A percentile compares a stretch with the other conserved stretches of the same genome.
Conservation (phyloP, 1,284 basidiomycete genomes). For the Coniferiporia weirii region DNA sequence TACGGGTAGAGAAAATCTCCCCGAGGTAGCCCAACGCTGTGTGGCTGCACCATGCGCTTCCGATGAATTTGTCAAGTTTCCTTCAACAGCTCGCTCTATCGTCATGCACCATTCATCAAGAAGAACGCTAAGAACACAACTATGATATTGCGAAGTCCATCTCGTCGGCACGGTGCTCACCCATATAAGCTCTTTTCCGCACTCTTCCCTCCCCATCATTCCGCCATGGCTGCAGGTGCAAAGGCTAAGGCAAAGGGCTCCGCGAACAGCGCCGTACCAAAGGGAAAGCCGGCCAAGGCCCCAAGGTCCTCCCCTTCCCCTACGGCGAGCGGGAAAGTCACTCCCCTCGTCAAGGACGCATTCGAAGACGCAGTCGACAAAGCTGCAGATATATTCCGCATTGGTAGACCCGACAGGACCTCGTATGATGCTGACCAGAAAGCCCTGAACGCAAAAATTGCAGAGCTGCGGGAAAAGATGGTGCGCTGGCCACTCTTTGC, state of each 20-base stretch:
- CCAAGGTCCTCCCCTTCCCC: constrained; percentile 29
- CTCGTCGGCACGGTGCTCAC: too few species aligned
- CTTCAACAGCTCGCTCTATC: too few species aligned
- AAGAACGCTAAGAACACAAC: too few species aligned
- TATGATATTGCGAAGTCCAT: too few species aligned
- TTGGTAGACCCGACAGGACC: constrained; percentile 74
- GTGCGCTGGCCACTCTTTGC: constrained; percentile 44
- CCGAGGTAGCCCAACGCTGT: too few species aligned
- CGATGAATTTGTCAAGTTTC: too few species aligned
- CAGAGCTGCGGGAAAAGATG: constrained; percentile 70
- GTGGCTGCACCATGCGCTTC: too few species aligned
- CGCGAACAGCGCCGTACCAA: constrained; percentile 36
- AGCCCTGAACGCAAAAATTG: constrained; percentile 78
- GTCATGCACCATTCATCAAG: too few species aligned
- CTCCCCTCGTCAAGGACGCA: too few species aligned
- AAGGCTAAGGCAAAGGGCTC: constrained; percentile 41
- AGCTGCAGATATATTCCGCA: constrained; percentile 30
- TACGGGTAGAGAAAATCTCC: too few species aligned
- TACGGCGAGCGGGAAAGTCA: constrained; percentile 41
- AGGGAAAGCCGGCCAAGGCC: constrained; percentile 31
- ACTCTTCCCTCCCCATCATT: not conserved
- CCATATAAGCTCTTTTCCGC: too few species aligned
- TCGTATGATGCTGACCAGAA: constrained; percentile 81
- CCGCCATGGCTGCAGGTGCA: constrained; percentile 24
- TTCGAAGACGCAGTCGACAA: constrained; percentile 43